A percentile compares a stretch with the other conserved stretches of the same genome.
These are phyloP conservation scores for Amanita subjunquillea DNA, from an alignment of 768 basidiomycete species.

Conservation along the genomic window DNA sequence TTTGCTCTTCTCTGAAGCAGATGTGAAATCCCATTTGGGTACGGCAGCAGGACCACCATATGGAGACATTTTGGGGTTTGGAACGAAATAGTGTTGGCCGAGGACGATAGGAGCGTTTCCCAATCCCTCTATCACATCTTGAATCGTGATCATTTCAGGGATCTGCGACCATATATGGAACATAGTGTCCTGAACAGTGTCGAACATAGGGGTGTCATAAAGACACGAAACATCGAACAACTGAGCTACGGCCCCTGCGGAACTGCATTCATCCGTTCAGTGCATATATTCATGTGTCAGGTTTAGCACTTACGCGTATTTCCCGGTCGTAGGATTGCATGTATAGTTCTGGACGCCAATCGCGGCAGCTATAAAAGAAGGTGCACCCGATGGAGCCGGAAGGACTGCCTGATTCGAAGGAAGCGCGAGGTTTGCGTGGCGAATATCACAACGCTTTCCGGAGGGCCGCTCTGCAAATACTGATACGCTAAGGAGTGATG, in stretches of 20 bases:
- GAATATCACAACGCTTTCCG: neutral
- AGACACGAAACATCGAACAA: slow-evolving; percentile 48
- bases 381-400: slow-evolving; percentile 20
- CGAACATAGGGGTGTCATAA: slow-evolving; percentile 18
- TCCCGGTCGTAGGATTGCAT: slow-evolving; percentile 27
- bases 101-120: slow-evolving; percentile 14
- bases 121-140: neutral
- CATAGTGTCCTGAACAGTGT: slow-evolving; percentile 17
- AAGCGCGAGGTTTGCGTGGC: neutral
- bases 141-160: neutral
- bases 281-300: neutral
- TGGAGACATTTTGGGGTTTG: slow-evolving; percentile 27
- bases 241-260: slow-evolving; percentile 37
- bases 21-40: slow-evolving; percentile 51
- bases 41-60: slow-evolving; percentile 17
- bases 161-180: neutral
- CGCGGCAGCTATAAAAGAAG: slow-evolving; percentile 31
- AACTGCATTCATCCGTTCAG: slow-evolving; percentile 15
- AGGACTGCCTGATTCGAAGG: slow-evolving; percentile 18
- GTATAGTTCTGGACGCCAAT: slow-evolving; percentile 50
- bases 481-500: neutral
- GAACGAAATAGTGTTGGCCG: slow-evolving; percentile 45
- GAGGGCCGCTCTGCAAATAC: neutral
- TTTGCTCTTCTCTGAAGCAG: slow-evolving; percentile 27
- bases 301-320: slow-evolving; percentile 25